Percentiles rank a stretch among this genome's conserved stretches.
These are phyloP conservation scores for Metarhizium brunneum DNA, from an alignment of 2,329 filamentous ascomycete genomes.

Conservation along the genomic window DNA sequence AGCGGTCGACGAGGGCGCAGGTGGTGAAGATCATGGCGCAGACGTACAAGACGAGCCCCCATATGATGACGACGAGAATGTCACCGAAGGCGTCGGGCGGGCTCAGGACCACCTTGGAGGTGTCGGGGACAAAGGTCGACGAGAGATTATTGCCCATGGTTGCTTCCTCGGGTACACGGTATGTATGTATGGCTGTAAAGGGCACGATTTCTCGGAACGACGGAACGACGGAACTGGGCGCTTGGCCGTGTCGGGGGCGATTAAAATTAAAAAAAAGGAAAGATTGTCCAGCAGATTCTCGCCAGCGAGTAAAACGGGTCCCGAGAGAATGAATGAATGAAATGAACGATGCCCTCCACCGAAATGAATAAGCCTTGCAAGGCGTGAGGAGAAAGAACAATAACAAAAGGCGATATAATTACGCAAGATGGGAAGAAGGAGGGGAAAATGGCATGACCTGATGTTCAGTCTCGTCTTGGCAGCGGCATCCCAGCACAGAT, in stretches of 20 bases:
- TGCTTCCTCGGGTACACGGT: background rate
- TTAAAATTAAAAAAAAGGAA: too few species aligned
- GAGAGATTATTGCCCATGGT: conserved; percentile 32
- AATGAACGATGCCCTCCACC: background rate
- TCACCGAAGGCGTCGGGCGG: conserved; percentile 19
- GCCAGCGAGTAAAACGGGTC: conserved; percentile 1
- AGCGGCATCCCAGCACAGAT: background rate
- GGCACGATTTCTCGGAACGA: background rate
- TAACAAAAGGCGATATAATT: background rate
- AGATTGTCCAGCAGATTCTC: conserved; percentile 1
- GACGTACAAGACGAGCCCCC: conserved; percentile 25
- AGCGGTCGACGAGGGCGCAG: conserved; percentile 31
- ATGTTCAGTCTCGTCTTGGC: background rate
- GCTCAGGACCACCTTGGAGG: conserved; percentile 23
- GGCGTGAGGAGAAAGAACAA: background rate
- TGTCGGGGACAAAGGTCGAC: conserved; percentile 26
- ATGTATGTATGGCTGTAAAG: background rate
- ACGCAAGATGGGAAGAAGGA: background rate
- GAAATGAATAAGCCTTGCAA: background rate
- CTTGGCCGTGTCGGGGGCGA: too few species aligned
- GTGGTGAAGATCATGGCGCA: conserved; percentile 33
- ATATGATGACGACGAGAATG: conserved; percentile 25
- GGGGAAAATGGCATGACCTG: background rate
- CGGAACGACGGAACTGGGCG: background rate
- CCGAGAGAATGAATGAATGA: background rate